Conservation (phyloP, 2,329 filamentous ascomycete species). For the Cladophialophora immunda region DNA sequence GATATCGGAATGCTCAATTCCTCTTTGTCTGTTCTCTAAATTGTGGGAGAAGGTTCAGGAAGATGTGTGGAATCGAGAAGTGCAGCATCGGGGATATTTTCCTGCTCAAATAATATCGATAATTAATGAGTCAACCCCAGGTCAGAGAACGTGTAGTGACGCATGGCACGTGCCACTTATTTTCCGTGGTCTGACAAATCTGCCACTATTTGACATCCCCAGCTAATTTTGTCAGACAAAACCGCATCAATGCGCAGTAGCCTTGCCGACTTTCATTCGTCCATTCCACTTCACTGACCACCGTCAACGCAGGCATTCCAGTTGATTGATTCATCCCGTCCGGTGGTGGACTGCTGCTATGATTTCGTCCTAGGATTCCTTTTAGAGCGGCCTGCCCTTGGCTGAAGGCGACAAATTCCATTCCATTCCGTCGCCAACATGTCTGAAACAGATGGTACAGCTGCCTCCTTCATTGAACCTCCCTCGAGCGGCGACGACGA, state of each 20-base stretch:
- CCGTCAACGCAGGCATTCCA: neutral
- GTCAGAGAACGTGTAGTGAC: conserved; percentile 21
- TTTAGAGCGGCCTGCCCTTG: neutral
- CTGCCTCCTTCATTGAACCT: conserved; percentile 41
- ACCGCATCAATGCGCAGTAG: neutral
- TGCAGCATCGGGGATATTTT: neutral
- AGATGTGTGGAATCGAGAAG: conserved; percentile 11
- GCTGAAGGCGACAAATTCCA: conserved; percentile 14
- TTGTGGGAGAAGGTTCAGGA: conserved; percentile 28
- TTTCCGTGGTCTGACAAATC: conserved; percentile 8
- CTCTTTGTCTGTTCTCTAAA: conserved; percentile 14
- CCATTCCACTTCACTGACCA: conserved; percentile 1
- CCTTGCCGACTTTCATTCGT: conserved; percentile 6
- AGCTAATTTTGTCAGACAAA: conserved; percentile 17
- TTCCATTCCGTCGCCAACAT: conserved; percentile 19
- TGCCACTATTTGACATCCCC: neutral
- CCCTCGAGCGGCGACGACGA: conserved; percentile 44
- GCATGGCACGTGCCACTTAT: conserved; percentile 26
- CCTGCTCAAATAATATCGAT: neutral
- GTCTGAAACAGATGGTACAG: conserved; percentile 40
- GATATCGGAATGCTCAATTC: neutral
- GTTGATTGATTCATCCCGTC: neutral
- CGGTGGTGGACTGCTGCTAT: neutral
- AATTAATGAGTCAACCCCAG: conserved; percentile 27
- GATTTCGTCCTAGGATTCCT: neutral